Conservation (phyloP, 139 green algal species). For the Haematococcus sp. region DNA sequence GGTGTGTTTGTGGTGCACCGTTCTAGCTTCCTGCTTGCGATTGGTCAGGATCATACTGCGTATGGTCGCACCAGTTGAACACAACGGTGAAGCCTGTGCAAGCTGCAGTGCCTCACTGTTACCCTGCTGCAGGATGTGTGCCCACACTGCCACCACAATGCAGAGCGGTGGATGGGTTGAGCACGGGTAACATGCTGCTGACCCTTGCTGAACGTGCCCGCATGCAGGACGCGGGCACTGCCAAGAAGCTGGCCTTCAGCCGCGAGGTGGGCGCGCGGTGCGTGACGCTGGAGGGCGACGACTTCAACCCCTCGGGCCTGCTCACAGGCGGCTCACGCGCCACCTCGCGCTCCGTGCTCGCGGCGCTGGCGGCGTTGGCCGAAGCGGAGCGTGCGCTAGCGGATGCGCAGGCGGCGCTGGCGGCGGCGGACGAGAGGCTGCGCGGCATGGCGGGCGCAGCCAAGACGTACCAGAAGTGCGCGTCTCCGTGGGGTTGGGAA, state of each 20-base stretch:
- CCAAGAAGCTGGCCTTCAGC: conserved; percentile 89
- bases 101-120: not conserved
- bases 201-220: not conserved
- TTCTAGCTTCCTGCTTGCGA: too few species aligned
- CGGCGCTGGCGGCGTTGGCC: conserved; percentile 67
- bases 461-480: conserved; percentile 57
- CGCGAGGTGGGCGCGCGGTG: conserved; percentile 82
- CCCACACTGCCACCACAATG: too few species aligned
- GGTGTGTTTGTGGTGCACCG: conserved; percentile 50
- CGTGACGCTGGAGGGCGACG: conserved; percentile 94
- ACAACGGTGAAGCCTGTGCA: not conserved
- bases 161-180: too few species aligned
- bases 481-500: not conserved
- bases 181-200: not conserved
- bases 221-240: conserved; percentile 76
- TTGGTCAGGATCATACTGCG: too few species aligned
- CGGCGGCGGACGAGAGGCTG: conserved; percentile 35
- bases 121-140: not conserved
- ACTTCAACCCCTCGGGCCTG: conserved; percentile 86
- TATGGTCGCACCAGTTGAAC: too few species aligned
- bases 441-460: conserved; percentile 28
- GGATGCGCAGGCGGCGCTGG: conserved; percentile 26
- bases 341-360: conserved; percentile 53
- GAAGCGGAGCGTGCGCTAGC: conserved; percentile 56
- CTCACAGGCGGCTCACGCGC: conserved; percentile 72